Evolutionary conservation across 345 rosid genomes (phyloP).

Genomic region (Angophora floribunda): DNA sequence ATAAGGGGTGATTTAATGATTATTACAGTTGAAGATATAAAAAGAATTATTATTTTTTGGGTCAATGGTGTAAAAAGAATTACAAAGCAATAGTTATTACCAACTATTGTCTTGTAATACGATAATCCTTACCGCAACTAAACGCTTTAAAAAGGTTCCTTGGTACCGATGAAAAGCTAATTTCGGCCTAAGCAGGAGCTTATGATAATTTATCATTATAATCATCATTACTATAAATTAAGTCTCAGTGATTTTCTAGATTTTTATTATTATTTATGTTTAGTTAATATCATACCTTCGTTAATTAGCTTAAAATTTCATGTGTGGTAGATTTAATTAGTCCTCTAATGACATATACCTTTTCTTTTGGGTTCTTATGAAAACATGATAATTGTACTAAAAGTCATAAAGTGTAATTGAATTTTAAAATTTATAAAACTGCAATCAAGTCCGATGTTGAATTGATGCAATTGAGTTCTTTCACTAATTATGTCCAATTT

Average conservation of each 20-base stretch:
- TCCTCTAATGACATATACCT: background rate
- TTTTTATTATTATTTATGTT: background rate
- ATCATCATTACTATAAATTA: background rate
- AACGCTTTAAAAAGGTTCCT: background rate
- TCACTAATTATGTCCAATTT: no score
- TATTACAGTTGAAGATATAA: background rate
- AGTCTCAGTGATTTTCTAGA: background rate
- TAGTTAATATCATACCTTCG: background rate
- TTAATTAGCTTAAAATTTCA: background rate
- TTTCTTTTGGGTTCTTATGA: no score
- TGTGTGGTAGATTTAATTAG: background rate
- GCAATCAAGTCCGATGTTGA: no score
- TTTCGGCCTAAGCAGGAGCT: background rate
- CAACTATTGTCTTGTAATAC: background rate
- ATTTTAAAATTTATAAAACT: accelerated
- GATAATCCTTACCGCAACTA: background rate
- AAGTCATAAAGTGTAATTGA: no score
- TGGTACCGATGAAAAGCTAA: background rate
- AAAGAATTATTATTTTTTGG: no score
- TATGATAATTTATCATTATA: background rate
- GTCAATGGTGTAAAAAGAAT: no score
- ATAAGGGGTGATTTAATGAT: background rate
- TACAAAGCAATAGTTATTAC: background rate
- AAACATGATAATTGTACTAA: no score
- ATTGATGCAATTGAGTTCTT: background rate